These are phyloP conservation scores for Geosmithia flava DNA, from an alignment of 2,329 filamentous ascomycete species.

Conservation along the genomic window DNA sequence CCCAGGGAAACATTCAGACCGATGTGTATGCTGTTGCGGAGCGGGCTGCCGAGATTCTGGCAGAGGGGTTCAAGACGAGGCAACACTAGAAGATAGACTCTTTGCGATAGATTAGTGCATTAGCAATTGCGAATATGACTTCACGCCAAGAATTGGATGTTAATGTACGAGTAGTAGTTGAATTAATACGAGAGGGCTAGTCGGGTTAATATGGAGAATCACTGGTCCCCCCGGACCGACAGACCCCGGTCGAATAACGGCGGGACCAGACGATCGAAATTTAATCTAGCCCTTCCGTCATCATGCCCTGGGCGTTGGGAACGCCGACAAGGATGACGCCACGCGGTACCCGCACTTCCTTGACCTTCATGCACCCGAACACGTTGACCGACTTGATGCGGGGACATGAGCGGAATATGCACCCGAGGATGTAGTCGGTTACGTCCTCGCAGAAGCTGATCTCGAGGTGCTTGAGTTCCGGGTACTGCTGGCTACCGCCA, in stretches of 20 bases:
- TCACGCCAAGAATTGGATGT: no score
- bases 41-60: conserved; percentile 10
- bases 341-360: conserved; percentile 36
- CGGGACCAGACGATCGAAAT: neutral
- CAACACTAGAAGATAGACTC: no score
- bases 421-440: conserved; percentile 50
- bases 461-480: conserved; percentile 58
- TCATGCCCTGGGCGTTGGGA: conserved; percentile 46
- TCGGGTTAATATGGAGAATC: no score
- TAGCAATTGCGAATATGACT: no score
- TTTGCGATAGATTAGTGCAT: no score
- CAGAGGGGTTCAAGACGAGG: no score
- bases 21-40: conserved; percentile 17
- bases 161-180: no score
- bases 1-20: conserved; percentile 16
- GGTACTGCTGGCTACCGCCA: conserved; percentile 44
- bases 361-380: conserved; percentile 54
- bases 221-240: no score
- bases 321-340: conserved; percentile 45
- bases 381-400: conserved; percentile 46
- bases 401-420: conserved; percentile 53
- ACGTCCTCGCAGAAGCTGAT: conserved; percentile 63
- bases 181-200: no score
- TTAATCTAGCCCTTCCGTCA: conserved; percentile 34
- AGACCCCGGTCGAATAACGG: no score